Evolutionary conservation across 257 asterid species (phyloP), one percentile per base, ranked within the genome.

Genomic region (Rhazya stricta): DNA sequence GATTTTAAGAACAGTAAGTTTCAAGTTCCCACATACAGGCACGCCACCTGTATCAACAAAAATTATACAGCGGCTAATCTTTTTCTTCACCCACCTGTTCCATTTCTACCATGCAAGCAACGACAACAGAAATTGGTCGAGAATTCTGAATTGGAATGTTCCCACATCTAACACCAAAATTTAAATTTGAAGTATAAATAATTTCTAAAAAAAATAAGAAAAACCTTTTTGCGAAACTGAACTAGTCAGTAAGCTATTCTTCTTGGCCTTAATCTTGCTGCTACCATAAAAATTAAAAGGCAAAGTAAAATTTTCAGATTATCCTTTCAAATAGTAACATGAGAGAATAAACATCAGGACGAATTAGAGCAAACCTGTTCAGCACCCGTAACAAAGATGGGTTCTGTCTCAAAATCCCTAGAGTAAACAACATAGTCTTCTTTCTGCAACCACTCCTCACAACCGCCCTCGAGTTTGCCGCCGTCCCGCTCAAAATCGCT

Each of bases 391-490:
- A 94, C 91, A 48, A 84, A 66, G 79, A 90, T 81, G n/a, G 99
- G 97, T 43, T 87, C 84, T 48, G 78, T 77, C 6, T 57, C 71
- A 81, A 92, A 95, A 91, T 95, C 96, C 83, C 98, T 88, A 41
- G 88, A 81, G 80, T 85, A 91, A 46, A 83, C 74, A 48, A 92
- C 88, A 25, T 67, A 81, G 71, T 95, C 99, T 83, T 83, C 90
- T 81, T 75, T 83, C 86, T 88, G 94, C 93, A 95, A 78, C 97
- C 97, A 92, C 30, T 86, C 91, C 69, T 90, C 90, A 46, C 99
- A 92, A 70, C 85, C 74, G 1, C n/a, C 29, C n/a, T 77, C 81
- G 3, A 51, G 66, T 42, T 72, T 84, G 29, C 66, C n/a, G 12
- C 42, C 8, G 63, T 66, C 83, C 72, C 43, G 72, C 72, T 74